phyloP scores from a whole-genome alignment of 2,329 filamentous ascomycete species.

The Chrysoporthe cubensis region DNA sequence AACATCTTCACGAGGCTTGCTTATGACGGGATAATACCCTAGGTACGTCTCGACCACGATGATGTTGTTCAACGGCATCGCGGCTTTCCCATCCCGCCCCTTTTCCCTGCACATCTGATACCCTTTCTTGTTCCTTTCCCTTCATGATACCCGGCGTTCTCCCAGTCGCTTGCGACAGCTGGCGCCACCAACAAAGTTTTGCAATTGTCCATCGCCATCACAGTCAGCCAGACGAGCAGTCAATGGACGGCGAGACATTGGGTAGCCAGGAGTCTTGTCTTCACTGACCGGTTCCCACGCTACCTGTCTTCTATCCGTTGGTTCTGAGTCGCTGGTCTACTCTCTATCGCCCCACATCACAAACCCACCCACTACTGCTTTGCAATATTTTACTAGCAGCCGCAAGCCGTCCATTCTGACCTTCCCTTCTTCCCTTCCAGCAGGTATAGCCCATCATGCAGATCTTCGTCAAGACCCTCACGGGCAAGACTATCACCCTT shows the following conservation, averaged over 20 bases:
- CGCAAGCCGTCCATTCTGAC: constrained; percentile 27
- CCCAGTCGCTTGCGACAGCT: constrained; percentile 17
- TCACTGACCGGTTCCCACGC: not conserved
- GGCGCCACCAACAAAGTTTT: constrained; percentile 16
- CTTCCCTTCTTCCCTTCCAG: constrained; percentile 42
- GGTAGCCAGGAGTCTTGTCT: not conserved
- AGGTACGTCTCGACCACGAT: constrained; percentile 30
- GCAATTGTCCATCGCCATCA: not conserved
- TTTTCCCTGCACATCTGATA: constrained; percentile 22
- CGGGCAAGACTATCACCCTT: constrained; percentile 99
- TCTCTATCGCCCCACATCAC: constrained; percentile 29
- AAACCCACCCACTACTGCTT: constrained; percentile 26
- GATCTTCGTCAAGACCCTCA: constrained; percentile 84
- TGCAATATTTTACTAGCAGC: constrained; percentile 24
- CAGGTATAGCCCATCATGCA: constrained; percentile 67
- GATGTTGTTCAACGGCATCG: constrained; percentile 27
- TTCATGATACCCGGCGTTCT: constrained; percentile 25
- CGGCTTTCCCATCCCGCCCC: constrained; percentile 10
- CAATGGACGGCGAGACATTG: not conserved
- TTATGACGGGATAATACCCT: constrained; percentile 30
- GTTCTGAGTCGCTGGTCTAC: constrained; percentile 7
- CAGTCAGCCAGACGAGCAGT: not conserved
- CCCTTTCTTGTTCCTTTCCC: constrained; percentile 5
- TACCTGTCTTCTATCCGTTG: not conserved
- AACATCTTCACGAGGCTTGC: constrained; percentile 31